Evolutionary conservation across 116 monocot genomes (phyloP).

Genomic region (Phalaenopsis hybrid): DNA sequence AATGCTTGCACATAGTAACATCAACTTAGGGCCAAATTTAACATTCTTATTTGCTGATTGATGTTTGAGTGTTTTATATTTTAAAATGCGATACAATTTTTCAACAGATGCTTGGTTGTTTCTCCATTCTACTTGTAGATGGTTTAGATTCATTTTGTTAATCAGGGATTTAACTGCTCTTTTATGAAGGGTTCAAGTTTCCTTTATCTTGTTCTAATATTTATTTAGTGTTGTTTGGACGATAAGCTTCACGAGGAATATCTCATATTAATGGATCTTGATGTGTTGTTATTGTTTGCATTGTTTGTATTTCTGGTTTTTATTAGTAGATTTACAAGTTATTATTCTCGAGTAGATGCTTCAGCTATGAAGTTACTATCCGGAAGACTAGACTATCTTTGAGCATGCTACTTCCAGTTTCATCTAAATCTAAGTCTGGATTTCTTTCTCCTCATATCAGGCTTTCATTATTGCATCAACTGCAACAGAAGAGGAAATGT

Average conservation of each 20-base stretch:
- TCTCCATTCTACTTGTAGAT: neutral
- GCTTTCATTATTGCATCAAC: slow-evolving; percentile 99
- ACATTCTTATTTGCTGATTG: neutral
- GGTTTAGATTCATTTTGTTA: neutral
- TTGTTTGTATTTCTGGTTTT: neutral
- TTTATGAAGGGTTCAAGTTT: neutral
- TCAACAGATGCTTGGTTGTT: neutral
- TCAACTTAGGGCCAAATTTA: neutral
- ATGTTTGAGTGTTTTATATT: neutral
- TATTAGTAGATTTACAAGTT: neutral
- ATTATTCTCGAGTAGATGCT: neutral
- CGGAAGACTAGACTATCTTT: neutral
- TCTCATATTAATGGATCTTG: neutral
- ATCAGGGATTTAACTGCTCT: neutral
- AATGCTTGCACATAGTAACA: neutral
- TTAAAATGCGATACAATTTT: neutral
- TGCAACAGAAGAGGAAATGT: slow-evolving; percentile 93
- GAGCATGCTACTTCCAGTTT: neutral
- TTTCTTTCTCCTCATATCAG: slow-evolving; percentile 22
- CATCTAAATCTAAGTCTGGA: neutral
- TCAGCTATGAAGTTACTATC: neutral
- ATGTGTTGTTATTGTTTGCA: neutral
- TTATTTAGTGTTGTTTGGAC: neutral
- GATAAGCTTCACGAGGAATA: neutral
- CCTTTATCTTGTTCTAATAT: neutral